These are phyloP conservation scores for Lathyrus tuberosus DNA, from an alignment of 306 rosid genomes.

Conservation along the genomic window DNA sequence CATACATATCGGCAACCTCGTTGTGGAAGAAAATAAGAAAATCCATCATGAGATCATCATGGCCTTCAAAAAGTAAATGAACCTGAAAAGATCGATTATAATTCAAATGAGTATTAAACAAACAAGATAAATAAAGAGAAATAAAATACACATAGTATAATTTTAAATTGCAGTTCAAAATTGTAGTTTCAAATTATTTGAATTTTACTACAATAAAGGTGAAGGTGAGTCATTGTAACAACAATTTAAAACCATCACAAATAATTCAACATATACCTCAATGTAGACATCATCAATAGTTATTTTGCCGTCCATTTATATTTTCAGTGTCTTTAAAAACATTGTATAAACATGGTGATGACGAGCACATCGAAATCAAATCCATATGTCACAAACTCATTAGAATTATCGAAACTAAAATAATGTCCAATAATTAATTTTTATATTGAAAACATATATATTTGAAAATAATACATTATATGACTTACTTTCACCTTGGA, in stretches of 20 bases:
- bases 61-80: neutral
- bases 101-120: neutral
- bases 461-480: neutral
- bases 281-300: neutral
- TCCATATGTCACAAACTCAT: neutral
- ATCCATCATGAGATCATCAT: neutral
- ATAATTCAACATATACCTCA: neutral
- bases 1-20: neutral
- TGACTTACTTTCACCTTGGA: neutral
- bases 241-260: neutral
- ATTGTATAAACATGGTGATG: neutral
- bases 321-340: neutral
- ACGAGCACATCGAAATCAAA: neutral
- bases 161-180: too few species aligned
- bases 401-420: neutral
- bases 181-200: too few species aligned
- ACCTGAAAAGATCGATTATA: neutral
- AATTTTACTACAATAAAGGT: too few species aligned
- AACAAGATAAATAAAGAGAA: neutral
- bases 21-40: neutral
- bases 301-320: neutral
- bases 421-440: neutral
- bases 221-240: too few species aligned
- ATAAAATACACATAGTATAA: neutral
- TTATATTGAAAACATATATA: neutral